Percentiles rank a stretch among this genome's conserved stretches.
phyloP scores from a whole-genome alignment of 2,329 filamentous ascomycete species.

The Juglanconis sp. region DNA sequence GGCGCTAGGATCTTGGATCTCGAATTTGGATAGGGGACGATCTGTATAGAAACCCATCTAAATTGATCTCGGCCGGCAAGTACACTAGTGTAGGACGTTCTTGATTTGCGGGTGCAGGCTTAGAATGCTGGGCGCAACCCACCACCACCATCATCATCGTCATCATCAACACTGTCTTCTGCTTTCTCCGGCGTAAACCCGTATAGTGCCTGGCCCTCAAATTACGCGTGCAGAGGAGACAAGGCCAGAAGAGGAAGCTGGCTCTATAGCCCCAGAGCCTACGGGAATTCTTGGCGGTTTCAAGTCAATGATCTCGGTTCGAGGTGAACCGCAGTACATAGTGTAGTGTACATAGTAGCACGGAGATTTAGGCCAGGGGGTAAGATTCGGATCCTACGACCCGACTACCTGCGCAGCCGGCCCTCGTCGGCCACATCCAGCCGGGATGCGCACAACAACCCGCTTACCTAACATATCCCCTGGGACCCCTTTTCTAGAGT shows the following conservation, averaged over 20 bases:
- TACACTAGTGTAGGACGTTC: too few species aligned
- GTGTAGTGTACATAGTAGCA: not conserved
- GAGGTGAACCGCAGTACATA: not conserved
- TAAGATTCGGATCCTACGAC: not conserved
- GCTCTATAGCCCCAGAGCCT: not conserved
- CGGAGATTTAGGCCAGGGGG: not conserved
- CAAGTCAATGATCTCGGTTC: not conserved
- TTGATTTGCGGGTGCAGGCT: too few species aligned
- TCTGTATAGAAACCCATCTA: too few species aligned
- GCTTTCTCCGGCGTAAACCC: not conserved
- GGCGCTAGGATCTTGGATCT: too few species aligned
- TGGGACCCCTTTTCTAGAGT: not conserved
- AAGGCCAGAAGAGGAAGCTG: not conserved
- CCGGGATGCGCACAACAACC: too few species aligned
- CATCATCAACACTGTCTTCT: too few species aligned
- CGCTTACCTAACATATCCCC: not conserved
- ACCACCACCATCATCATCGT: too few species aligned
- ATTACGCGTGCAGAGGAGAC: not conserved
- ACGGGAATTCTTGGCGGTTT: not conserved
- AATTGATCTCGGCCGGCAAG: too few species aligned
- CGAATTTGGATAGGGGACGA: too few species aligned
- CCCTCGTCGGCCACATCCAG: too few species aligned
- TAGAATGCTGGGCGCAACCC: too few species aligned
- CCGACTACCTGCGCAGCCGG: too few species aligned
- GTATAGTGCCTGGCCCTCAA: not conserved